phyloP scores from a whole-genome alignment of 1,284 basidiomycete genomes.

The Tilletiaria anomala region DNA sequence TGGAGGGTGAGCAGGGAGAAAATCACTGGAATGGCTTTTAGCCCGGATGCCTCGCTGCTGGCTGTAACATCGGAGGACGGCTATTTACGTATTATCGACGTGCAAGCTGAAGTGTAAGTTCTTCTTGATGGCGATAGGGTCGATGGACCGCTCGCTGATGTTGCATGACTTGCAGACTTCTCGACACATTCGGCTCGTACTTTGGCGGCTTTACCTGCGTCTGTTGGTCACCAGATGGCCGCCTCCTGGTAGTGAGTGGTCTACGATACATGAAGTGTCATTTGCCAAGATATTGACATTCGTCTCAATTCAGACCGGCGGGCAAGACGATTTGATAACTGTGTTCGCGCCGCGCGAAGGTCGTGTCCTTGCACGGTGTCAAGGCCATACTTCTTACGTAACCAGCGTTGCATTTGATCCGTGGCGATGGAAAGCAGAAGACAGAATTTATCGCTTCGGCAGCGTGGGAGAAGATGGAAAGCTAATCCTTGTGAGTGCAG shows the following conservation, averaged over 20 bases:
- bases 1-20: constrained; percentile 11
- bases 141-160: background rate
- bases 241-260: constrained; percentile 62
- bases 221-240: constrained; percentile 85
- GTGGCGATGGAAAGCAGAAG: constrained; percentile 47
- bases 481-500: too few relatives aligned
- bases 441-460: constrained; percentile 26
- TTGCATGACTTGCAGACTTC: constrained; percentile 6
- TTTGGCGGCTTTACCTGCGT: constrained; percentile 55
- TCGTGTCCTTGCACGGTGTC: constrained; percentile 75
- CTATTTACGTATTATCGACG: constrained; percentile 23
- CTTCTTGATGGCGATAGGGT: background rate
- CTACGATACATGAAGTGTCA: background rate
- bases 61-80: constrained; percentile 30
- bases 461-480: constrained; percentile 33
- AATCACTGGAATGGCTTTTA: constrained; percentile 7
- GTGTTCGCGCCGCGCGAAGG: constrained; percentile 27
- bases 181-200: constrained; percentile 26
- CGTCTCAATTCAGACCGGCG: constrained; percentile 49
- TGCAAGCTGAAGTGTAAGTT: constrained; percentile 15
- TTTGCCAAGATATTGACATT: background rate
- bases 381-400: constrained; percentile 90
- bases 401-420: constrained; percentile 79
- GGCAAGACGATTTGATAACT: constrained; percentile 84
- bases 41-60: constrained; percentile 19